Evolutionary conservation across 352 stramenopile species (phyloP), one percentile per base, ranked within the genome.

Genomic region (Globisporangium yorkense): DNA sequence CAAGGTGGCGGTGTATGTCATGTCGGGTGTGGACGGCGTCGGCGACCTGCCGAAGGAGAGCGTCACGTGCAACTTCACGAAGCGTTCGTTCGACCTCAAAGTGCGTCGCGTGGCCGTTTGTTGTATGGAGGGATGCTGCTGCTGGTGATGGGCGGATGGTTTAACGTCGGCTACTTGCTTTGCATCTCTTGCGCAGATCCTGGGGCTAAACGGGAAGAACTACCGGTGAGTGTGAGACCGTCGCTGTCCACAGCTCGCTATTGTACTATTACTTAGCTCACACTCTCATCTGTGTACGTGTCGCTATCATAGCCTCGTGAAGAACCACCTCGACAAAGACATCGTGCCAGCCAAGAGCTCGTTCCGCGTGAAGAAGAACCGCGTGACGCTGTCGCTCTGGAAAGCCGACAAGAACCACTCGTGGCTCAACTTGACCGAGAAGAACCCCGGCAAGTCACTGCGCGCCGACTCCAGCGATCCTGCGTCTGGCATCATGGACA

Each of bases 321-420:
- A 89, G 54, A 72, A 84, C 49, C 57, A 89, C 49, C 67, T 96
- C 59, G 84, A 96, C 55, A 96, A 96, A 59, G 71, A 89, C 29
- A 96, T 96, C 20, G 67, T 81, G 43, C 75, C 81, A 0, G 56
- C 58, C 3, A 94, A 93, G 68, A 87, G 80, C 57, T 75, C 83
- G 45, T 88, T 82, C 66, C 77, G 84, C 20, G 74, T 92, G 49
- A 93, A 94, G 63, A 92, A 92, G 72, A 92, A 94, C 66, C 80
- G 87, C 61, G 68, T 94, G 20, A 84, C 80, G n/a, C 77, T 96
- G 55, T 80, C 67, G 24, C 61, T 96, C 45, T 77, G 72, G 57
- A 96, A 96, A 56, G 62, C 71, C 29, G 77, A 92, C 60, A 88
- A 87, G 61, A 75, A 91, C 66, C 71, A 76, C 43, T 71, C 75